Conservation (phyloP, 257 asterid species). For the Cinchona pubescens region DNA sequence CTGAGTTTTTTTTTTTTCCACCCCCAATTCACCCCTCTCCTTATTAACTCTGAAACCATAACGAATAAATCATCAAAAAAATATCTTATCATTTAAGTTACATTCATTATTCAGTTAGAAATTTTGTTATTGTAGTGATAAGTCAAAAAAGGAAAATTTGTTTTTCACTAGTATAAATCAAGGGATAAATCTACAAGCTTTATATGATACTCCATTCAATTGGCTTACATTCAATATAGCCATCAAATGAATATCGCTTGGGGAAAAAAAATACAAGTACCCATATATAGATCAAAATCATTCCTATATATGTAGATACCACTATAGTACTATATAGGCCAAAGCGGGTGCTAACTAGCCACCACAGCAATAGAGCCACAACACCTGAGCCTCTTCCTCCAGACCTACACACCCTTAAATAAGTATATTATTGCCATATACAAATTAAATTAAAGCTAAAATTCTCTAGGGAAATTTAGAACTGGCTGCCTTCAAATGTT, state of each 20-base stretch:
- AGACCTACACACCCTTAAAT: constrained; percentile 9
- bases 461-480: constrained; percentile 27
- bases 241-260: constrained; percentile 23
- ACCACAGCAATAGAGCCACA: constrained; percentile 63
- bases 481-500: constrained; percentile 70
- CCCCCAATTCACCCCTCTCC: no score
- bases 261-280: neutral
- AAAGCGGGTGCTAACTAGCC: constrained; percentile 77
- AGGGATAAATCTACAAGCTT: constrained; percentile 30
- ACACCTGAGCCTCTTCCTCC: constrained; percentile 21
- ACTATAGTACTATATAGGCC: constrained; percentile 30
- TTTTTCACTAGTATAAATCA: no score
- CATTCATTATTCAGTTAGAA: no score
- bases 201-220: constrained; percentile 20
- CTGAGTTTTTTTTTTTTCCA: no score
- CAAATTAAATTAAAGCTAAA: neutral
- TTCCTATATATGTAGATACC: neutral
- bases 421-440: no score
- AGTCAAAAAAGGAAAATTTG: no score
- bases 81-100: no score
- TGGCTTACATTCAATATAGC: constrained; percentile 34
- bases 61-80: no score
- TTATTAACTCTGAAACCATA: no score
- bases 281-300: neutral
- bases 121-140: no score